Evolutionary conservation across 1,284 basidiomycete genomes (phyloP).

Genomic region (Trichosporon sp.): DNA sequence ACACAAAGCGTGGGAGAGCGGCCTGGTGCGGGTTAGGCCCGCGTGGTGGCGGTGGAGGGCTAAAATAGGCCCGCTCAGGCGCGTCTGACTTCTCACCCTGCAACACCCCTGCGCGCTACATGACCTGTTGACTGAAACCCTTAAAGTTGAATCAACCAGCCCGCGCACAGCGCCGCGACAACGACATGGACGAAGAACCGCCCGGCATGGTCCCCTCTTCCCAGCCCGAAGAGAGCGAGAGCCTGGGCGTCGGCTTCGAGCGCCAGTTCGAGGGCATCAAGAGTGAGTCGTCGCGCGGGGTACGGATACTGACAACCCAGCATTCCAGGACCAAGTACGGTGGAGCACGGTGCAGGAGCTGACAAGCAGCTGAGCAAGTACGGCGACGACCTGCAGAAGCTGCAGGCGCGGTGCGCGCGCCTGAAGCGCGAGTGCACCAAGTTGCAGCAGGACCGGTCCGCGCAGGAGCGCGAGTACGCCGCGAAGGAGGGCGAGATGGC

Average conservation of each 20-base stretch:
- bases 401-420: slow-evolving; percentile 17
- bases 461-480: background rate
- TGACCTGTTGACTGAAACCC: background rate
- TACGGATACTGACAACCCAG: slow-evolving; percentile 6
- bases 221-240: slow-evolving; percentile 11
- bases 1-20: background rate
- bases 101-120: background rate
- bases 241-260: slow-evolving; percentile 13
- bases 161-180: background rate
- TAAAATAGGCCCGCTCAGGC: background rate
- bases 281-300: slow-evolving; percentile 4
- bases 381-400: slow-evolving; percentile 9
- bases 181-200: background rate
- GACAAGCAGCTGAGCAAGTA: slow-evolving; percentile 18
- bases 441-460: slow-evolving; percentile 13
- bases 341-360: background rate
- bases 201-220: background rate
- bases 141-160: background rate
- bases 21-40: background rate
- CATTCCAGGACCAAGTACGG: slow-evolving; percentile 13
- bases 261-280: slow-evolving; percentile 9
- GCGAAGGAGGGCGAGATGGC: slow-evolving; percentile 9
- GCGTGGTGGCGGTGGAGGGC: background rate
- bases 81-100: slow-evolving; percentile 1
- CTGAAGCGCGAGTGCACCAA: slow-evolving; percentile 16